Base-by-base conservation (phyloP, 345 rosid genomes). In the Pistacia integerrima region DNA sequence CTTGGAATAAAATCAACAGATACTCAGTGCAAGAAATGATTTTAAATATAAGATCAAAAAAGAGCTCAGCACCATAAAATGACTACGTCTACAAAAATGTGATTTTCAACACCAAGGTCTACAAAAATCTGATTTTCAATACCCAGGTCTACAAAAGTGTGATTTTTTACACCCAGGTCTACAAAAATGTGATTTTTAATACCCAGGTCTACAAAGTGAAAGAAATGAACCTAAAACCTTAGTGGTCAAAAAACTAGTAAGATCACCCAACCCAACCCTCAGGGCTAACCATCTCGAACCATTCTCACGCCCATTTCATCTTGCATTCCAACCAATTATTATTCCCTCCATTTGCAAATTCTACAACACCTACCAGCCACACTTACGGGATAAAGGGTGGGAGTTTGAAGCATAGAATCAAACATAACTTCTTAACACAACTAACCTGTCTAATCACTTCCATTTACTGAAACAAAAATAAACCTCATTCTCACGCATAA, bases 341-440 rank as follows among this genome's bases (percentile, higher is more conserved):
- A 25, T 67, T 49, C 30, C 36, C 58, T 49, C 54, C 59, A 68
- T 51, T 68, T 22, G 55, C 69, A 66, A 38, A 11, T n/a, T 66
- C 25, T 3, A 54, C 4, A 54, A 54, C 36, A 30, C 33, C 33
- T 48, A 12, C 25, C 17, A 11, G 54, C 70, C 57, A 22, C 13
- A 48, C 28, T n/a, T 51, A 46, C 20, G 6, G n/a, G 35, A 6
- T 30, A 13, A 9, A 22, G 9, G 25, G 55, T 3, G 17, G 38
- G 14, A 8, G n/a, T 18, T 48, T 18, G 25, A 46, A 44, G 57
- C 69, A 17, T 36, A 58, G 25, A 46, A 73, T 61, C 41, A 25
- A 14, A 49, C 22, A 67, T 36, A 49, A 63, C 11, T 48, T 54
- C 28, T 22, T 25, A 2, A 72, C 11, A 33, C 56, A 59, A 60